Base-by-base conservation (phyloP, 495 filamentous ascomycete species). In the Talaromyces thailandensis region DNA sequence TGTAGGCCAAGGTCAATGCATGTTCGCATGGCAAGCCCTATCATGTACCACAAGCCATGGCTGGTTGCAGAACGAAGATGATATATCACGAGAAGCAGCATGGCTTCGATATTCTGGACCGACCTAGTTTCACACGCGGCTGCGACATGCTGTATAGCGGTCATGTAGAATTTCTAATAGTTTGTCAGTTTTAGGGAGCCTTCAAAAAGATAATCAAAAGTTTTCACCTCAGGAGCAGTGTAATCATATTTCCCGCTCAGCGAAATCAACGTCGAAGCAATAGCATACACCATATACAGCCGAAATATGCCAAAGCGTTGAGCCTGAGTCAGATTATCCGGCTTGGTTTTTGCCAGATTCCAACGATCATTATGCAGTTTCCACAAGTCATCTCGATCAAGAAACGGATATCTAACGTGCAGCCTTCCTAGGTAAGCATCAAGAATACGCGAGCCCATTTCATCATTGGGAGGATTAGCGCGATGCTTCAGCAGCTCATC, bases 41-140 rank as follows among this genome's bases (percentile, higher is more conserved):
- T 77, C 77, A 83, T 81, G 56, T 83, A 83, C 81, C 80, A 83
- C 64, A 83, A 74, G 12, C 80, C 81, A 65, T 81, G 79, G 53
- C 76, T 83, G 1, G 77, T 79, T 3, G 78, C 72, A 21, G 77
- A 80, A 9, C 81, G 73, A 3, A 83, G 69, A 63, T 83, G 79
- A 58, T 81, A 83, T 9, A 82, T 70, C 5, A 83, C 79, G 8
- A 83, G 68, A 26, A 83, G 75, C 7, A 76, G 70, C 80, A 83
- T 83, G n/a, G 81, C 79, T 63, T 82, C 78, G 35, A 83, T 78
- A 48, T 83, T 83, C 21, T 83, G 74, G 3, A 80, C 71, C 2
- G 80, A 82, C 37, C 77, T 72, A 11, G 76, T 74, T 56, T 82
- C 79, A 35, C 77, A 75, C 66, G 80, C 81, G 8, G 75, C 75